Base-by-base conservation (phyloP, 108 stramenopile genomes). In the Cyclostephanos tholiformis region DNA sequence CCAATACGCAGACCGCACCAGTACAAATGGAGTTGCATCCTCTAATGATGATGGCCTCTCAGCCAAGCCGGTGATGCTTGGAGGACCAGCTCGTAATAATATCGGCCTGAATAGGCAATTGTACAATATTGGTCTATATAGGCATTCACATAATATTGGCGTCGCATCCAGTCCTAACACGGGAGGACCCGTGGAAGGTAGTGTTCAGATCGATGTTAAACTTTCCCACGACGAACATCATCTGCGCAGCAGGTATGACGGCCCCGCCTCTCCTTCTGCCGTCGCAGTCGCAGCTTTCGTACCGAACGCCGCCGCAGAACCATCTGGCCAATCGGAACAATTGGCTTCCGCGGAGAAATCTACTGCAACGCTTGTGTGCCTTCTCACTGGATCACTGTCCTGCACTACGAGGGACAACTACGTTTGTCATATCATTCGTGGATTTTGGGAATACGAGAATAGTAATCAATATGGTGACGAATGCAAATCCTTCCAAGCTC, bases 391-490 rank as follows among this genome's bases (percentile, higher is more conserved):
- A 9, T 43, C 35, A 60, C 59, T 60, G 27, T 29, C 14, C 59
- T 1, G 19, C 63, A 48, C 63, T 22, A 65, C 10, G 43, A 41
- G 35, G 48, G 63, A 22, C 22, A 44, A n/a, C 39, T 50, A 30
- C 35, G 0, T 6, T 16, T 60, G 22, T 60, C 59, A 60, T 17
- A 32, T 36, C 30, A 60, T 60, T 16, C 61, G 60, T 52, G 71
- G 71, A 3, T n/a, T 49, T 16, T 71, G 71, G 71, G 61, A 41
- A 17, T 62, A 71, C 51, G 44, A 62, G 49, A 36, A 71, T 13
- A 27, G 11, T 26, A 44, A 56, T 36, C 13, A 46, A 16, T 46
- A 3, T 14, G 44, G 44, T 14, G 13, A 0, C 44, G 44, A 46
- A 46, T 16, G 16, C 44, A 17, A 46, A 46, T 46, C 44, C 53